Evolutionary conservation across 768 basidiomycete species (phyloP), one percentile per base, ranked within the genome.

Genomic region (Naganishia antarctica): DNA sequence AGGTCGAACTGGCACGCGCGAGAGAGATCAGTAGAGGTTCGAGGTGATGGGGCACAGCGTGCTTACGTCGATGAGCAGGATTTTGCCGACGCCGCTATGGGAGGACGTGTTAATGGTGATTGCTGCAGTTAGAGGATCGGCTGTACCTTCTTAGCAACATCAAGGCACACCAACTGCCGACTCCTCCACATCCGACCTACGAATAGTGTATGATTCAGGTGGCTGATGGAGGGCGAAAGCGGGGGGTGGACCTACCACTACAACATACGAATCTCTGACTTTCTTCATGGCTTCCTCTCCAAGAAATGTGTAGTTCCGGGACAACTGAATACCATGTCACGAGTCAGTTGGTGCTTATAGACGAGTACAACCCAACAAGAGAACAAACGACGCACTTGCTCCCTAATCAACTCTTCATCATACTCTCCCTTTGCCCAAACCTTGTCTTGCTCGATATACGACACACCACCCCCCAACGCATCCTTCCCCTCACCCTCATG

Each of bases 151-250:
- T 80, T 47, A 85, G 87, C 28, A 91, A 84, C 94, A 94, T 94
- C 32, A 94, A 84, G 16, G 92, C 91, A 40, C 86, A 89, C 90
- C 91, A 94, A 73, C 90, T 92, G 0, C 96, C 96, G 0, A 99
- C 96, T 1, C 96, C 94, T 64, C 96, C 96, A 69, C 92, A 91
- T 6, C 96, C 96, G 53, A 57, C 53, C 53, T 57, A 40, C 12
- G 13, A 29, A 25, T 13, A 23, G n/a, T 15, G 18, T 37, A 23
- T 57, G 3, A 26, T 57, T 13, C 21, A 12, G 23, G 5, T 5
- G 34, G 32, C 23, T 40, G 23, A 13, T 23, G 18, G 7, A 1
- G 37, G 29, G 40, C 37, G 28, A 23, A 29, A 21, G 13, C 23
- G n/a, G n/a, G n/a, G n/a, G n/a, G n/a, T n/a, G n/a, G n/a, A 57